phyloP scores from a whole-genome alignment of 371 early-diverging fungal species.

The Entomophthora muscae region DNA sequence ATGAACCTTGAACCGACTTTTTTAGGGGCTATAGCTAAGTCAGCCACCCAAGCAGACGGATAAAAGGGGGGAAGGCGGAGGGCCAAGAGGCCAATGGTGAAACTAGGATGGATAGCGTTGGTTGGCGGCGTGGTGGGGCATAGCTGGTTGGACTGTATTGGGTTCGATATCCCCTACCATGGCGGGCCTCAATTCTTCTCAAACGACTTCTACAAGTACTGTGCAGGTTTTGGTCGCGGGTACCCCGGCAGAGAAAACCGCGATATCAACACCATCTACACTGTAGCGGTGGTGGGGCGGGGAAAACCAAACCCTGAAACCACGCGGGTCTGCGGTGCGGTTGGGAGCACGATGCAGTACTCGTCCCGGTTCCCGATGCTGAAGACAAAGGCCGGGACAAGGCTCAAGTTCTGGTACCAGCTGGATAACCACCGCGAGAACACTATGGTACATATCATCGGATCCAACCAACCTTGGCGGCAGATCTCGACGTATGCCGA shows the following conservation, averaged over 20 bases:
- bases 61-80: too few relatives aligned
- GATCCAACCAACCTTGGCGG: conserved; percentile 15
- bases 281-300: conserved; percentile 18
- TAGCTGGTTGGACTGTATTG: conserved; percentile 32
- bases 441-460: conserved; percentile 18
- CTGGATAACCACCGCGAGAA: conserved; percentile 24
- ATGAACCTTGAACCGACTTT: too few relatives aligned
- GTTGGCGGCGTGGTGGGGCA: conserved; percentile 19
- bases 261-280: conserved; percentile 23
- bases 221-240: conserved; percentile 22
- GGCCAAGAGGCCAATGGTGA: too few relatives aligned
- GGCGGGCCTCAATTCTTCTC: neutral
- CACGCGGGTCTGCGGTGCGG: conserved; percentile 16
- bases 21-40: too few relatives aligned
- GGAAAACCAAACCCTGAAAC: conserved; percentile 18
- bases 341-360: conserved; percentile 15
- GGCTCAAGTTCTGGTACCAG: conserved; percentile 23
- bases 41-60: too few relatives aligned
- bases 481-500: conserved; percentile 18
- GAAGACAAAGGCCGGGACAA: conserved; percentile 21
- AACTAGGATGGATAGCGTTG: too few relatives aligned
- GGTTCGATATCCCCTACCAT: conserved; percentile 4
- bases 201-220: conserved; percentile 10
- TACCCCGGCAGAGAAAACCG: conserved; percentile 24
- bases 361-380: conserved; percentile 18